These are phyloP conservation scores for Brassica balearica DNA, from an alignment of 441 rosid species.

Conservation along the genomic window DNA sequence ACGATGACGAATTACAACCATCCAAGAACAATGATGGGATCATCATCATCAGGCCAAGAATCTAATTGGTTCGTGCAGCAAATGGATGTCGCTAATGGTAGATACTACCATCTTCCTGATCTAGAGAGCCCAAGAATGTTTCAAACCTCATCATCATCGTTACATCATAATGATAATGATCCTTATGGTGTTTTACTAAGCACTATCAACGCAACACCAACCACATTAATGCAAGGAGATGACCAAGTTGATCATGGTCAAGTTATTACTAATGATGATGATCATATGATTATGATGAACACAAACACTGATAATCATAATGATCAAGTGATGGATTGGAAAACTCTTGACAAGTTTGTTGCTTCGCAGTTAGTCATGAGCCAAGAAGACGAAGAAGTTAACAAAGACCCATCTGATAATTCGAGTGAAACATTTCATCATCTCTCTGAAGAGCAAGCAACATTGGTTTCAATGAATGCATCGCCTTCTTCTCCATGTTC, in stretches of 20 bases:
- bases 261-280: conserved; percentile 41
- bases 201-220: conserved; percentile 34
- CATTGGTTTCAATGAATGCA: conserved; percentile 40
- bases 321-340: conserved; percentile 88
- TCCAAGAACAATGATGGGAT: conserved; percentile 78
- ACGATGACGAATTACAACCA: conserved; percentile 49
- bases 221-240: conserved; percentile 37
- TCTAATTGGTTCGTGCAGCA: conserved; percentile 41
- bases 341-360: conserved; percentile 89
- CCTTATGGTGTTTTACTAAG: conserved; percentile 42
- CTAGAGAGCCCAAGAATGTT: conserved; percentile 76
- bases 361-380: conserved; percentile 79
- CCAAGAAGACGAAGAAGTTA: conserved; percentile 58
- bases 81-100: conserved; percentile 40
- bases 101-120: conserved; percentile 78
- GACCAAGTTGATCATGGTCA: conserved; percentile 42
- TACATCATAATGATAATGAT: conserved; percentile 52
- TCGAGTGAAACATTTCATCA: conserved; percentile 42
- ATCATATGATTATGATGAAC: conserved; percentile 47
- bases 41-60: conserved; percentile 62
- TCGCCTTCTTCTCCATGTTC: conserved; percentile 42
- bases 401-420: conserved; percentile 42
- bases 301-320: conserved; percentile 33
- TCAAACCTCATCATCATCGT: conserved; percentile 45
- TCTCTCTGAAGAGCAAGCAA: conserved; percentile 38